Base-by-base conservation (phyloP, 2,329 filamentous ascomycete species). In the Ascocoryne sarcoides region DNA sequence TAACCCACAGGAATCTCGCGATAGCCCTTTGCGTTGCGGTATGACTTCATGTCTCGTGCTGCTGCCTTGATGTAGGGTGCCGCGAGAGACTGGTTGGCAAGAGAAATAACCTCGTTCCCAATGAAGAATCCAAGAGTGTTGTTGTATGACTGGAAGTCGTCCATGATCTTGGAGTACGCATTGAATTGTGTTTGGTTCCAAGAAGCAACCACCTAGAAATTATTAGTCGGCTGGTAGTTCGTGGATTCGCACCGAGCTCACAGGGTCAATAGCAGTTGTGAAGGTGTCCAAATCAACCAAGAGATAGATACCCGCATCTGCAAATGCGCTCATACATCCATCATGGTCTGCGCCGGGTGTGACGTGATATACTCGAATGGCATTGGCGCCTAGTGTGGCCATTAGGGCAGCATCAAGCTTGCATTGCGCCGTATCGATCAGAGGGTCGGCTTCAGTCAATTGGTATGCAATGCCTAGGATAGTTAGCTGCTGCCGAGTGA, bases 301-400 rank as follows among this genome's bases (percentile, higher is more conserved):
- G 41, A 88, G 63, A 58, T 93, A 93, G 60, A 95, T 92, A 42
- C 84, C 84, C 21, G 77, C 82, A 51, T 87, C 76, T 4, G 74
- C 76, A 59, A 95, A 85, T 2, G 78, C 79, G 39, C 69, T 70
- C 84, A 95, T 93, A 66, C 87, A 94, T 15, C 71, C 79, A 41
- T 76, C 70, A 61, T 95, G 89, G 57, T 90, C 67, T 16, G 65
- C 75, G 2, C 64, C 61, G 1, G 83, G 67, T 53, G 94, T 81
- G 43, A 94, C 84, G 57, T 94, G 86, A 62, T 94, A 94, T 43
- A 92, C 83, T 40, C 88, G 84, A 54, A 94, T 87, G 18, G 82
- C 73, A 60, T 93, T 94, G 57, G 82, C 76, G 45, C 85, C 86
- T 37, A 94, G 69, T 19, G 79, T 75, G 61, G 84, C 73, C 84